Evolutionary conservation across 768 basidiomycete species (phyloP), one percentile per base, ranked within the genome.

Genomic region (Gloeophyllum trabeum): DNA sequence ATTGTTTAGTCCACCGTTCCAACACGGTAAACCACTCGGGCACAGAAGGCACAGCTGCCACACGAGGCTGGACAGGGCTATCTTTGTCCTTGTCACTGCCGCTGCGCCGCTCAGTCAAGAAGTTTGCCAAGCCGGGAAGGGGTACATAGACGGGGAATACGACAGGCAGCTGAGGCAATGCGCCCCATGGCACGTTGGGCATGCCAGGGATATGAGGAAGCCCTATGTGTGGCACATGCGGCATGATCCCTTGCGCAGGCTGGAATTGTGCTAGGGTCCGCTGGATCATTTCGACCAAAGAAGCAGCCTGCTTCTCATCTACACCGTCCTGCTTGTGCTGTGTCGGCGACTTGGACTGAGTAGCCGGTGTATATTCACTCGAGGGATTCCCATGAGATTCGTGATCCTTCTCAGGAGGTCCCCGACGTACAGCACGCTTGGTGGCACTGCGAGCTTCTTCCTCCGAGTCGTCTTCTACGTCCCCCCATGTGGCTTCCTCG

Each of bases 141-240:
- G 87, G 83, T 13, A 88, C 76, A 45, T 79, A 72, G 19, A 88
- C 71, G 14, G 87, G 85, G 70, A 90, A 88, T 10, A 84, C 81
- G 61, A 84, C 65, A 21, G 80, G 77, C 43, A 87, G 72, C 46
- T 75, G 80, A 4, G 76, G 80, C n/a, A 85, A 61, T 20, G 56
- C 54, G 22, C 53, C 57, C 64, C 65, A 66, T 14, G 57, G 56
- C 16, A 57, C 50, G 13, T 40, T 60, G 19, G 77, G 76, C 28
- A 81, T 68, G 24, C 70, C 67, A 6, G 73, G 76, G n/a, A 67
- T 54, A 30, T 66, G 58, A 3, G 58, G 53, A 7, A 70, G 54
- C 4, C 62, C 64, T 24, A 72, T 49, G 43, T 70, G 62, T 57
- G 62, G 57, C 63, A 77, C 53, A 60, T 69, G 53, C 61, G 72